phyloP scores from a whole-genome alignment of 768 basidiomycete species.

The Lyophyllum semitale region DNA sequence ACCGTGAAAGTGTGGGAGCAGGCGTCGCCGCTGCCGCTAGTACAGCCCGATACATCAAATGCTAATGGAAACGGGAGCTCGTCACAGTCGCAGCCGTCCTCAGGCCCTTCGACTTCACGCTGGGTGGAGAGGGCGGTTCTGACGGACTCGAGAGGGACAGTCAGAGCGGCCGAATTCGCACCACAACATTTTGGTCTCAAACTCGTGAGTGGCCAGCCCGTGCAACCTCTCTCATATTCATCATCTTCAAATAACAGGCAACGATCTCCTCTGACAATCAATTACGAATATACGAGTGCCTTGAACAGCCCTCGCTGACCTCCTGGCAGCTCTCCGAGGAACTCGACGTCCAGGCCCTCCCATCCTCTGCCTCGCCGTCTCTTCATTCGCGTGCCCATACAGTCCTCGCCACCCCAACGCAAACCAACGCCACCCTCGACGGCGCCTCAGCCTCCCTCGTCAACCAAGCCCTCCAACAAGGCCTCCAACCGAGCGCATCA shows the following conservation, averaged over 20 bases:
- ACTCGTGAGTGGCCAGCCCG: constrained; percentile 52
- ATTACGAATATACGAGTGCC: constrained; percentile 88
- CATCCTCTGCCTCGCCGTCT: constrained; percentile 41
- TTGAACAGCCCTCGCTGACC: constrained; percentile 73
- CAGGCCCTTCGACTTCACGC: constrained; percentile 40
- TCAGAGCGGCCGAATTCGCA: constrained; percentile 84
- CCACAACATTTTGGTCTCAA: constrained; percentile 89
- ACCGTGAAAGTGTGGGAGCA: constrained; percentile 94
- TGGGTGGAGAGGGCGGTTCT: constrained; percentile 80
- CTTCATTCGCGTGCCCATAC: constrained; percentile 52
- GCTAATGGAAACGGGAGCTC: constrained; percentile 23
- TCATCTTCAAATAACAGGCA: constrained; percentile 52
- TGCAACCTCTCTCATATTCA: background rate
- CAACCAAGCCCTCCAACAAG: constrained; percentile 64
- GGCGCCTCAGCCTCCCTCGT: constrained; percentile 61
- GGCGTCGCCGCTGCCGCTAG: constrained; percentile 32
- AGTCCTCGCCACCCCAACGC: constrained; percentile 70
- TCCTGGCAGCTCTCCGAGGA: constrained; percentile 79
- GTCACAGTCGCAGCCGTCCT: constrained; percentile 10
- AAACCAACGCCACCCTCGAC: constrained; percentile 55
- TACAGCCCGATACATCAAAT: constrained; percentile 23
- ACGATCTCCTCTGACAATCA: constrained; percentile 86
- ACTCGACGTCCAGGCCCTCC: constrained; percentile 67
- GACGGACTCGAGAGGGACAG: constrained; percentile 83
- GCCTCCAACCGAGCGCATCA: constrained; percentile 32